A percentile compares a stretch with the other conserved stretches of the same genome.
Evolutionary conservation across 2,329 filamentous ascomycete genomes (phyloP).

Genomic region (Botrytis fabae): DNA sequence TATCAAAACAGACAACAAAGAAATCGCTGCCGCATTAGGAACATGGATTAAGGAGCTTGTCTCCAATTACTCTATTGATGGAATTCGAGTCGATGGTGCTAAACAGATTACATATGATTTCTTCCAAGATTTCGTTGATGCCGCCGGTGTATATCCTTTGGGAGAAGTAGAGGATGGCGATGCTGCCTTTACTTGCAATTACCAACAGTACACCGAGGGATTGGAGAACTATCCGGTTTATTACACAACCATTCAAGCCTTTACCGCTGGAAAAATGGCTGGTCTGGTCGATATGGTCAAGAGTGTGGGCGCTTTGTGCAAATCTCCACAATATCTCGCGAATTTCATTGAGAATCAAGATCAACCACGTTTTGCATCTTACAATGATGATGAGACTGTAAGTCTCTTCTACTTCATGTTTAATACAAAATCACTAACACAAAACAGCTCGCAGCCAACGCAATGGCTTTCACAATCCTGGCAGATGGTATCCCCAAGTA

Average conservation of each 20-base stretch:
- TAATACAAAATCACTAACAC: not conserved
- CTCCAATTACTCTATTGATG: constrained; percentile 48
- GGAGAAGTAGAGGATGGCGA: constrained; percentile 60
- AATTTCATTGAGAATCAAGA: constrained; percentile 48
- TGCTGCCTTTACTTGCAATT: constrained; percentile 45
- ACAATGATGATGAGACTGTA: constrained; percentile 28
- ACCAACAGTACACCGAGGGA: constrained; percentile 28
- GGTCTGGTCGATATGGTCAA: constrained; percentile 25
- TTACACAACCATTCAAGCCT: constrained; percentile 31
- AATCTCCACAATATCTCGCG: constrained; percentile 42
- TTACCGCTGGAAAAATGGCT: constrained; percentile 21
- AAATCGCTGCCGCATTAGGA: constrained; percentile 43
- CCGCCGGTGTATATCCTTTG: constrained; percentile 58
- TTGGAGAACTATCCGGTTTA: constrained; percentile 28
- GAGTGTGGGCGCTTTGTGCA: constrained; percentile 23
- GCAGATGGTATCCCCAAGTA: constrained; percentile 53
- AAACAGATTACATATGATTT: constrained; percentile 51
- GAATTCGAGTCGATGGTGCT: constrained; percentile 50
- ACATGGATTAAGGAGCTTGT: constrained; percentile 45
- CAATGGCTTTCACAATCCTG: constrained; percentile 51
- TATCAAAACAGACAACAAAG: constrained; percentile 44
- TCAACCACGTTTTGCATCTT: constrained; percentile 44
- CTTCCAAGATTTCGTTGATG: constrained; percentile 53
- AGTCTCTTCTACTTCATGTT: not conserved
- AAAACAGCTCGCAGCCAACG: constrained; percentile 46